phyloP scores from a whole-genome alignment of 192 early-diverging fungal species.

The Entophlyctis luteolus region DNA sequence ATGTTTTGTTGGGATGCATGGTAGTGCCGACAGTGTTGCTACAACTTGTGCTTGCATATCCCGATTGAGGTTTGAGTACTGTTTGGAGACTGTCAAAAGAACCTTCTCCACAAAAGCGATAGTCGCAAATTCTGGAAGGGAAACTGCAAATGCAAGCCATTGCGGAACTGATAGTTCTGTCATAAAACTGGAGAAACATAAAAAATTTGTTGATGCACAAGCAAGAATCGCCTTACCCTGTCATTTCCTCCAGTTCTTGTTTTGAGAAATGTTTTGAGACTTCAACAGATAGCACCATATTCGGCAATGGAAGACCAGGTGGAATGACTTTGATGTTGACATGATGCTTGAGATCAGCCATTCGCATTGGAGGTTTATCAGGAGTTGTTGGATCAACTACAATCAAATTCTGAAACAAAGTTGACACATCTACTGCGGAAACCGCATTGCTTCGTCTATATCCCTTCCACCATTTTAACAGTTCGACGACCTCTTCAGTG shows the following conservation, averaged over 20 bases:
- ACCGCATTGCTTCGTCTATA: conserved; percentile 38
- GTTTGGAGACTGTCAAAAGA: conserved; percentile 50
- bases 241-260: conserved; percentile 44
- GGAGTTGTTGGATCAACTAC: conserved; percentile 32
- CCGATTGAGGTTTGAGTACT: conserved; percentile 28
- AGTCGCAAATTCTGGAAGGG: conserved; percentile 43
- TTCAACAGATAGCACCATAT: conserved; percentile 55
- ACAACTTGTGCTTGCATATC: conserved; percentile 27
- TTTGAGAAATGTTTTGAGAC: conserved; percentile 64
- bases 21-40: conserved; percentile 30
- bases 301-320: conserved; percentile 57
- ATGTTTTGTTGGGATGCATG: conserved; percentile 67
- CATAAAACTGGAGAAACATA: conserved; percentile 20
- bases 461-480: conserved; percentile 76
- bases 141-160: conserved; percentile 59
- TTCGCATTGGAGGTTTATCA: conserved; percentile 26
- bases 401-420: conserved; percentile 49
- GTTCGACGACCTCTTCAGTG: conserved; percentile 55
- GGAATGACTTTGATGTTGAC: conserved; percentile 68
- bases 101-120: conserved; percentile 67
- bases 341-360: conserved; percentile 55
- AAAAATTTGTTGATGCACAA: neutral
- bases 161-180: conserved; percentile 56
- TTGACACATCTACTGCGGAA: conserved; percentile 23
- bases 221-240: neutral